Base-by-base conservation (phyloP, 2,329 filamentous ascomycete genomes). In the Anisogramma anomala region DNA sequence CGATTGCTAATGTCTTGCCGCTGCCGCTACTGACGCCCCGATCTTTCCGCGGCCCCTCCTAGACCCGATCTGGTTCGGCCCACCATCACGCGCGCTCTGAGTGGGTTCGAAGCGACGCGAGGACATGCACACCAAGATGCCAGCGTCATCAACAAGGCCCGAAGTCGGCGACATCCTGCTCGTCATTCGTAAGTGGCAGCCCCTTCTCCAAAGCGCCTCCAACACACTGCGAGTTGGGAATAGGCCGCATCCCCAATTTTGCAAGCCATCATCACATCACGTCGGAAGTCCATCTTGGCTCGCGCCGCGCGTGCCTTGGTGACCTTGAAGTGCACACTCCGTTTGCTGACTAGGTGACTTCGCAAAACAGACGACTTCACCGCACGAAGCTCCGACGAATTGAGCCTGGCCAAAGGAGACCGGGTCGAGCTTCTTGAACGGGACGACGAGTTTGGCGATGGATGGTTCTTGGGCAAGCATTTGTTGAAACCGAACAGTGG, bases 361-460 rank as follows among this genome's bases (percentile, higher is more conserved):
- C 8, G 13, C 17, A 32, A 26, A 40, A 35, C 49, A 94, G 86
- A 98, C 64, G 87, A 95, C 63, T 96, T 98, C 60, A 69, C 79
- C 52, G 88, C 89, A 43, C 79, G 91, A 51, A 93, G 87, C 61
- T 82, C 84, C 43, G 91, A 98, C 64, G 91, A 98, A 69, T 71
- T 98, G 56, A 93, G 78, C 52, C 71, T 98, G 50, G 69, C 77
- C 41, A 93, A 93, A 56, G 88, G 84, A 52, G 84, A 91, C 55
- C 77, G 82, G 49, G 81, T 93, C 47, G 82, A 89, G 64, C 66
- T 93, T 48, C 76, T 89, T 49, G 84, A 91, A 63, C 74, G 84
- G 54, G 84, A 91, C 58, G 84, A 91, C 58, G 84, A 91, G 58
- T 93, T 91, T 59, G 83, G 83, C 47, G 84, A 93, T 60, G 84